Evolutionary conservation across 495 filamentous ascomycete genomes (phyloP), one percentile per base, ranked within the genome.

Genomic region (Podospora fimiseda): DNA sequence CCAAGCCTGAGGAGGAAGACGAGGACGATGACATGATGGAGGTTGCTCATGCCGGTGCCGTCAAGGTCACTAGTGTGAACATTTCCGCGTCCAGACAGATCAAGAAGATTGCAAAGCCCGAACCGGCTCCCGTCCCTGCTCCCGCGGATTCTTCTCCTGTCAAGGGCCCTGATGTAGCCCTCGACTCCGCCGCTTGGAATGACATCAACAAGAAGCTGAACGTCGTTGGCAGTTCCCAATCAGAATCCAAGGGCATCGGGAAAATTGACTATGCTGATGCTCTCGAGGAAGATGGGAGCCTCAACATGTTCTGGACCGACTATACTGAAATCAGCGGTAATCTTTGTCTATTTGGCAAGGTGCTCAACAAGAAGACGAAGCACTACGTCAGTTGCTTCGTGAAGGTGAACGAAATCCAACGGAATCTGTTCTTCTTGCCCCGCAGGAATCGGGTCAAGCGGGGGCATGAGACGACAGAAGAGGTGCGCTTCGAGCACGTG

Each of bases 291-390:
- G 90, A 98, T 63, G 93, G 94, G 19, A 92, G 86, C 60, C 73
- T 98, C 15, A 86, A 85, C 58, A 86, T 98, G 75, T 98, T 96
- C 71, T 98, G 93, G 93, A 82, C 90, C 11, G 93, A 98, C 64
- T 97, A 94, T 59, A 90, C 89, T 0, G 93, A 98, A 65, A 74
- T 96, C 66, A 90, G 92, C 63, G 94, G 92, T 39, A 89, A 83
- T 57, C 74, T 98, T 2, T 96, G 90, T 66, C 78, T 98, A 33
- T 98, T 97, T 70, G 93, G 93, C 47, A 98, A 98, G 63, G 94
- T 96, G 2, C 85, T 87, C 63, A 90, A 96, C 68, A 96, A 92
- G 69, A 86, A 83, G 56, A 87, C 79, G 20, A 83, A 81, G 30
- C 73, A 71, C 27, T 90, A 85, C 65, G 85, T 89, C 27, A 96